phyloP scores from a whole-genome alignment of 441 rosid genomes.

The Populus hybrid region DNA sequence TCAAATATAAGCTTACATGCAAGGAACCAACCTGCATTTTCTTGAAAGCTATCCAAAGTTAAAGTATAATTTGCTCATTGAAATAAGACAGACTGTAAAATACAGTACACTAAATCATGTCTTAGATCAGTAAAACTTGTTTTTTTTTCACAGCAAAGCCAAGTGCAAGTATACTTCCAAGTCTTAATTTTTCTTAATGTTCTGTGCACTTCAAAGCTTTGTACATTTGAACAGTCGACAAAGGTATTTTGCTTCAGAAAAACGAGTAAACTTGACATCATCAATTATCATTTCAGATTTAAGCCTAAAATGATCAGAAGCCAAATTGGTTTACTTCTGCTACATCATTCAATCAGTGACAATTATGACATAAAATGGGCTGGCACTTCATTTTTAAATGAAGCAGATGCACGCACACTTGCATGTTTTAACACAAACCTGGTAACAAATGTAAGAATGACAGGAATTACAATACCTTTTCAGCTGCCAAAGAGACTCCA shows the following conservation, averaged over 20 bases:
- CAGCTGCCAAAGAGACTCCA: slow-evolving; percentile 69
- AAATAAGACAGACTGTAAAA: too few species aligned
- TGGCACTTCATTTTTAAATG: background rate
- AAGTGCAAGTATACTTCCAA: background rate
- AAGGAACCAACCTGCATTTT: too few species aligned
- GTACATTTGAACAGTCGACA: background rate
- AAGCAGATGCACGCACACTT: background rate
- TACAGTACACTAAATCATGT: too few species aligned
- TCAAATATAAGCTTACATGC: too few species aligned
- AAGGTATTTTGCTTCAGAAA: slow-evolving; percentile 1
- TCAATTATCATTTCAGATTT: background rate
- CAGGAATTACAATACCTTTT: slow-evolving; percentile 52
- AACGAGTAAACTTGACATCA: background rate
- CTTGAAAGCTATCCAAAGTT: too few species aligned
- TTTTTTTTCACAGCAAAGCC: too few species aligned
- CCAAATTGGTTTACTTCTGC: background rate
- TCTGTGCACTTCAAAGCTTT: background rate
- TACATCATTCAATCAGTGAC: background rate
- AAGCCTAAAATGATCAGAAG: slow-evolving; percentile 3
- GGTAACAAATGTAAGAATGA: background rate
- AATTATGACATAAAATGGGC: background rate
- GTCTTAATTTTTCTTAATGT: too few species aligned
- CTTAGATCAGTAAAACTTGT: too few species aligned
- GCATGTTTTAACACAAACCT: background rate
- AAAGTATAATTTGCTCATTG: too few species aligned